Conservation (phyloP, 805 yeast species). For the Lachancea lanzarotensis region DNA sequence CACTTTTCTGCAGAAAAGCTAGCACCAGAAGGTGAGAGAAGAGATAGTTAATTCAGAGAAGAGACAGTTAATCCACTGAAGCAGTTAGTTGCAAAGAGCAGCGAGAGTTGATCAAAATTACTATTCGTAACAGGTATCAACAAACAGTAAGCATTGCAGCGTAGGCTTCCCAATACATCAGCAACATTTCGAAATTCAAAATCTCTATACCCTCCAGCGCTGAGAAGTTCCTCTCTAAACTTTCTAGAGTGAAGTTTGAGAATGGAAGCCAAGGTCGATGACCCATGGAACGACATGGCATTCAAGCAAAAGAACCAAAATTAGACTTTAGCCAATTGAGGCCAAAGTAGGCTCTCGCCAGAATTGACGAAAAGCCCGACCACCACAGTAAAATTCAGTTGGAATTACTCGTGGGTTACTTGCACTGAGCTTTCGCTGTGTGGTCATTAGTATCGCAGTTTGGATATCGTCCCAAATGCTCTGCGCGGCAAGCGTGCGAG, state of each 20-base stretch:
- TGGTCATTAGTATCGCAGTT: conserved; percentile 13
- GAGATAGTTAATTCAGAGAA: no score
- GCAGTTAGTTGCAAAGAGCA: conserved; percentile 50
- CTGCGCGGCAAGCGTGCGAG: not conserved
- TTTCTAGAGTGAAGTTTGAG: no score
- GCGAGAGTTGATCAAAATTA: conserved; percentile 48
- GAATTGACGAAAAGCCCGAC: conserved; percentile 66
- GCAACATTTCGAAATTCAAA: conserved; percentile 4
- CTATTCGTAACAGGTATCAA: conserved; percentile 15
- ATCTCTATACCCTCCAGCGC: not conserved
- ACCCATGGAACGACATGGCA: no score
- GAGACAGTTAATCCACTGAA: conserved; percentile 47
- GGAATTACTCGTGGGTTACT: conserved; percentile 75
- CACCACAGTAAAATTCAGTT: conserved; percentile 70
- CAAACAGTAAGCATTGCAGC: conserved; percentile 6
- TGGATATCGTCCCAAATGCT: not conserved
- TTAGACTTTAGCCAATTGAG: no score
- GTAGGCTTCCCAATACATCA: conserved; percentile 9
- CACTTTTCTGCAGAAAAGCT: conserved; percentile 49
- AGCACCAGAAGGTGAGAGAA: no score
- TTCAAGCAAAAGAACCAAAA: no score
- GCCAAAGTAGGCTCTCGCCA: no score
- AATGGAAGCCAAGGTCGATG: no score
- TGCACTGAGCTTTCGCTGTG: conserved; percentile 52
- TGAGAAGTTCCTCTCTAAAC: no score